Conservation (phyloP, 495 filamentous ascomycete genomes). For the Paragyromitra xinjiangensis region DNA sequence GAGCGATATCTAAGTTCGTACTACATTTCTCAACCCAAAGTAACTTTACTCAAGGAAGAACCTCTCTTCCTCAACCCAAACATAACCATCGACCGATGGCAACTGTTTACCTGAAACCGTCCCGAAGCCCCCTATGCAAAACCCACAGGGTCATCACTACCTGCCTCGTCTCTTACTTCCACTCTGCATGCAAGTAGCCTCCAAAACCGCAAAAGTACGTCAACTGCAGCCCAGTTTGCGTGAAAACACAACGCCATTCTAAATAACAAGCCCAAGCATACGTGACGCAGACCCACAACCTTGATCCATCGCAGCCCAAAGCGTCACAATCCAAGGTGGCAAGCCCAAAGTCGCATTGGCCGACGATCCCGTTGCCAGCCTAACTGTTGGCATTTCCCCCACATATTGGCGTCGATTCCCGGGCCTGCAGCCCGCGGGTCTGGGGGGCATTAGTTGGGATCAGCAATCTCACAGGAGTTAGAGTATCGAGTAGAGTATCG, state of each 20-base stretch:
- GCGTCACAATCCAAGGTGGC: conserved; percentile 12
- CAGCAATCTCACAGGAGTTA: conserved; percentile 6
- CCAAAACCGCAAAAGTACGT: neutral
- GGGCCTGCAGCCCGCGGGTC: neutral
- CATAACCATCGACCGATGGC: neutral
- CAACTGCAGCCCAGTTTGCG: neutral
- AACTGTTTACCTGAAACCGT: neutral
- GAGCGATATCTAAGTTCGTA: neutral
- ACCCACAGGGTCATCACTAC: too few species aligned
- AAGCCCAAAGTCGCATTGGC: conserved; percentile 5
- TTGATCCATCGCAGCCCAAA: neutral
- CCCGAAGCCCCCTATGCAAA: neutral
- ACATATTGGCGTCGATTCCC: neutral
- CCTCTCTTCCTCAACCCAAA: neutral
- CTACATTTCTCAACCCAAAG: neutral
- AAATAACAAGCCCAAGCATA: neutral
- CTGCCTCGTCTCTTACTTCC: neutral
- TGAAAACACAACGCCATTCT: neutral
- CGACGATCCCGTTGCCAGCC: neutral
- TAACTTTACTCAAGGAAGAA: neutral
- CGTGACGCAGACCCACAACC: neutral
- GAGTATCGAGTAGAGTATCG: neutral
- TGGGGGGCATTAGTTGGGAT: conserved; percentile 11
- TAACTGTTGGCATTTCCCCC: conserved; percentile 12
- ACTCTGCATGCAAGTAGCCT: neutral